These are phyloP conservation scores for Candida sanyaensis DNA, from an alignment of 1,139 yeast species.

Conservation along the genomic window DNA sequence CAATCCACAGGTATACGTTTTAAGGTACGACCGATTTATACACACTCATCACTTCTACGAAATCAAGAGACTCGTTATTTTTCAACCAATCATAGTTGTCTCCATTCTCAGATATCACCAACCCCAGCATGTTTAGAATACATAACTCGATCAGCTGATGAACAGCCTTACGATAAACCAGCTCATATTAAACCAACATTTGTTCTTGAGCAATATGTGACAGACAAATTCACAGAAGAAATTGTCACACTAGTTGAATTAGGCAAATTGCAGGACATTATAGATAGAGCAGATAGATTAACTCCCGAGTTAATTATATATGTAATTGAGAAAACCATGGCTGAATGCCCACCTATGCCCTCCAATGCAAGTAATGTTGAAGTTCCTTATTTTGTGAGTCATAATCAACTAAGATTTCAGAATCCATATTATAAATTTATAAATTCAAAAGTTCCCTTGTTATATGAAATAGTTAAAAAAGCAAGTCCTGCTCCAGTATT, in stretches of 20 bases:
- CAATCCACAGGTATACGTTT: not conserved
- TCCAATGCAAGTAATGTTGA: conserved; percentile 1
- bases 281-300: not conserved
- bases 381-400: conserved; percentile 5
- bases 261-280: not conserved
- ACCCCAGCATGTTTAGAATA: not conserved
- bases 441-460: conserved; percentile 8
- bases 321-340: conserved; percentile 5
- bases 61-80: not conserved
- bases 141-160: not conserved
- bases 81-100: not conserved
- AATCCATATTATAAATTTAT: conserved; percentile 8
- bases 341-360: conserved; percentile 5
- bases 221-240: not conserved
- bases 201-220: not conserved
- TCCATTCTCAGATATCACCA: not conserved
- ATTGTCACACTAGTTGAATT: not conserved
- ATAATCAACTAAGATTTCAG: not conserved
- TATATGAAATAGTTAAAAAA: conserved; percentile 2
- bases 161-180: not conserved
- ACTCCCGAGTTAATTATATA: not conserved
- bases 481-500: not conserved
- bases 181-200: not conserved
- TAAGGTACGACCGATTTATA: not conserved
- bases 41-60: not conserved